Evolutionary conservation across 2,329 filamentous ascomycete species (phyloP).

Genomic region (Sporothrix curviconia): DNA sequence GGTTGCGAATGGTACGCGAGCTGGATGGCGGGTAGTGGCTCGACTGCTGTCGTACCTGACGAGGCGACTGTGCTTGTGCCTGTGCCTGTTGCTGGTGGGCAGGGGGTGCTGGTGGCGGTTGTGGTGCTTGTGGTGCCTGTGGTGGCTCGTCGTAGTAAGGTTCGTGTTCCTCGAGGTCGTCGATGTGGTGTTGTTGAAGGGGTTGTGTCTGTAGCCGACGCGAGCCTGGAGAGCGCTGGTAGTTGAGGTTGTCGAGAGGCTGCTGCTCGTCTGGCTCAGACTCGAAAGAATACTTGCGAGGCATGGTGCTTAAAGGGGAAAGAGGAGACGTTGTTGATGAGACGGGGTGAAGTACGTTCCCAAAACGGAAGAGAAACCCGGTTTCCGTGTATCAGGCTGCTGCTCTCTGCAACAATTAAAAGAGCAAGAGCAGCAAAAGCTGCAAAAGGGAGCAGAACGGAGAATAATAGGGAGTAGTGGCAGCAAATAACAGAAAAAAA

Average conservation of each 20-base stretch:
- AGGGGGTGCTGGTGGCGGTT: too few relatives aligned
- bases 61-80: conserved; percentile 12
- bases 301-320: conserved; percentile 14
- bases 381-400: conserved; percentile 13
- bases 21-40: conserved; percentile 20
- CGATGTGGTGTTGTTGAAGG: conserved; percentile 10
- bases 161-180: conserved; percentile 12
- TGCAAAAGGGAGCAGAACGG: neutral
- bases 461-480: neutral
- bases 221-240: too few relatives aligned
- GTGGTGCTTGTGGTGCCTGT: conserved; percentile 5
- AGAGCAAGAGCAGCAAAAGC: neutral
- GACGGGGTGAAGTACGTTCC: neutral
- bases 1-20: conserved; percentile 12
- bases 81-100: too few relatives aligned
- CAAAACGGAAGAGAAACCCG: conserved; percentile 6
- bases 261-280: conserved; percentile 20
- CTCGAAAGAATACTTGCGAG: conserved; percentile 21
- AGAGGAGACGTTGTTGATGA: neutral
- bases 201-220: conserved; percentile 3
- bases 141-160: conserved; percentile 16
- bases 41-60: conserved; percentile 17
- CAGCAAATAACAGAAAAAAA: neutral
- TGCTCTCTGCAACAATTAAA: conserved; percentile 1
- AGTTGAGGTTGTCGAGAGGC: conserved; percentile 20